Base-by-base conservation (phyloP, 2,329 filamentous ascomycete species). In the Cadophora luteo-olivacea region DNA sequence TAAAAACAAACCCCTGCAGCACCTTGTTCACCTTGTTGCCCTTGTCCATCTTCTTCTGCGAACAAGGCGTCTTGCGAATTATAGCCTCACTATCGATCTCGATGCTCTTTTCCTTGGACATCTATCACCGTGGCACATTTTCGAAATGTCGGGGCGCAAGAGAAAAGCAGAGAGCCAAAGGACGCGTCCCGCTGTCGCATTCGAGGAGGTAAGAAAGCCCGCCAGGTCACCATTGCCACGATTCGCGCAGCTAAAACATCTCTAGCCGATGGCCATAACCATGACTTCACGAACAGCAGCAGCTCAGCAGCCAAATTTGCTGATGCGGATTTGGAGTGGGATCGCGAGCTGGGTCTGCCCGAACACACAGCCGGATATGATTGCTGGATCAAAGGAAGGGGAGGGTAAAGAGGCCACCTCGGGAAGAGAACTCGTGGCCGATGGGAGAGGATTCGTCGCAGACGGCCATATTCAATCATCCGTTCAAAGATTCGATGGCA, bases 81-180 rank as follows among this genome's bases (percentile, higher is more conserved):
- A n/a, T 38, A 8, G 19, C 32, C 32, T 24, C 32, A 9, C 6
- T 38, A 14, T 41, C 33, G 24, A 32, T 48, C 38, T 71, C 65
- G 64, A 71, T 70, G 70, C 58, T 66, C 48, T 38, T 24, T 61
- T 38, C 62, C 45, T n/a, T 11, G n/a, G 58, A 16, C 19, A 11
- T 24, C 25, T n/a, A 57, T 29, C 29, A 54, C 58, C 66, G 48
- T 61, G 67, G 55, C 48, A 45, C 36, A 41, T 68, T 60, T 25
- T 65, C 69, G 67, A 71, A 64, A 75, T 75, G 74, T 70, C 64
- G 61, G 62, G 58, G 16, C 67, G 61, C 57, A 76, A 76, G 67
- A 69, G 75, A 49, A 76, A 73, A 70, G 74, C 75, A 33, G 45
- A 62, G 14, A 63, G 72, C 38, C 64, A 76, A 65, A 68, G 74